These are phyloP conservation scores for Diaporthe citri DNA, from an alignment of 2,329 filamentous ascomycete genomes.

Conservation along the genomic window DNA sequence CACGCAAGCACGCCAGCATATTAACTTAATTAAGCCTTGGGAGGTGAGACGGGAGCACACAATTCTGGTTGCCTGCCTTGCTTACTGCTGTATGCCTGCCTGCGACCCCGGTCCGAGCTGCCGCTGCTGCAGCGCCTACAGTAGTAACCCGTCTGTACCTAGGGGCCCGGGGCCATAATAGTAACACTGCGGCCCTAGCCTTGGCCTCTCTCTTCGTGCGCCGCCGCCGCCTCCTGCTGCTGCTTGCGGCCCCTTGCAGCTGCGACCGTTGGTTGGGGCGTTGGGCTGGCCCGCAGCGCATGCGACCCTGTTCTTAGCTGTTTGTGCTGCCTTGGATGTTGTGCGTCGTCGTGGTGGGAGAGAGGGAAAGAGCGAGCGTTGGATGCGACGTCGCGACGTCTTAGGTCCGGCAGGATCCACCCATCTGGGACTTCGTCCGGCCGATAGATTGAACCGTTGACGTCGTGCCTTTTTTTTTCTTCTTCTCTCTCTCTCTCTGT, in stretches of 20 bases:
- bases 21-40: neutral
- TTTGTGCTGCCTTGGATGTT: constrained; percentile 6
- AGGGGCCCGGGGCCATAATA: neutral
- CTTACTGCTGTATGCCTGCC: neutral
- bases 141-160: neutral
- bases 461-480: constrained; percentile 1
- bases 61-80: neutral
- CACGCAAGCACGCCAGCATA: neutral
- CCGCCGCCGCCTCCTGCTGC: neutral
- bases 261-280: neutral
- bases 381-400: constrained; percentile 12
- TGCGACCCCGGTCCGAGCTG: neutral
- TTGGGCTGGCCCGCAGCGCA: constrained; percentile 1
- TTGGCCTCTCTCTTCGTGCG: neutral
- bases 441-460: constrained; percentile 24
- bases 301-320: constrained; percentile 6
- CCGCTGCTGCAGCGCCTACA: neutral
- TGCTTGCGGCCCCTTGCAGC: constrained; percentile 16
- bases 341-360: neutral
- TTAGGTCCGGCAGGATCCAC: constrained; percentile 36
- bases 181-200: neutral
- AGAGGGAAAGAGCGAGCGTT: neutral
- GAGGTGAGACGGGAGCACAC: neutral
- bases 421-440: constrained; percentile 26
- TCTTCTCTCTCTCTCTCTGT: neutral